These are phyloP conservation scores for Colletotrichum australisinense DNA, from an alignment of 2,329 filamentous ascomycete species.

Conservation along the genomic window DNA sequence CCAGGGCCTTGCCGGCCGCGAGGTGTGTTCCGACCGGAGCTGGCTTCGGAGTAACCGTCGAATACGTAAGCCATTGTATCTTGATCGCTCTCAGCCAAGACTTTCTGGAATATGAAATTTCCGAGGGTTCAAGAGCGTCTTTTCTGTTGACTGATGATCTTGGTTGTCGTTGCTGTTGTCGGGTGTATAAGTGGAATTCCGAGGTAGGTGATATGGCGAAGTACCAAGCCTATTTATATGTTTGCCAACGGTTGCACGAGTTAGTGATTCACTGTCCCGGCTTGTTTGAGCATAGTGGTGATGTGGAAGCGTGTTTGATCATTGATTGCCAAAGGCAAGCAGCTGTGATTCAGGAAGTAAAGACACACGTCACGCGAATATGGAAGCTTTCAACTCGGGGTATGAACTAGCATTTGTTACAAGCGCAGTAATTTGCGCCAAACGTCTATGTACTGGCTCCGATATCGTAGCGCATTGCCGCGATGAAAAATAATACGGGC, in stretches of 20 bases:
- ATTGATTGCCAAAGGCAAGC: not conserved
- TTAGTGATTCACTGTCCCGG: not conserved
- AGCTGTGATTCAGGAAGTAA: not conserved
- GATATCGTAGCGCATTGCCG: not conserved
- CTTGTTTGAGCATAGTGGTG: not conserved
- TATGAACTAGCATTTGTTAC: constrained; percentile 11
- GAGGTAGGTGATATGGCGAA: not conserved
- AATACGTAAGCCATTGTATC: constrained; percentile 22
- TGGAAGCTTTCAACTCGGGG: not conserved
- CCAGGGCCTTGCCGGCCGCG: not conserved
- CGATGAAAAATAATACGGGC: not conserved
- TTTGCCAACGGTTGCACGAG: not conserved
- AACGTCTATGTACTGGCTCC: constrained; percentile 23
- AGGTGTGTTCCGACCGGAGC: not conserved
- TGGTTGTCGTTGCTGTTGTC: not conserved
- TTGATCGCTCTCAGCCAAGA: not conserved
- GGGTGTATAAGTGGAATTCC: not conserved
- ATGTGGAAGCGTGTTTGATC: not conserved
- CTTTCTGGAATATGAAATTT: too few species aligned
- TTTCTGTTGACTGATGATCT: not conserved
- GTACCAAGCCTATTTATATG: not conserved
- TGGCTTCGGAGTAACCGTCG: constrained; percentile 27
- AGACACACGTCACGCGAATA: not conserved
- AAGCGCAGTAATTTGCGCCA: constrained; percentile 18
- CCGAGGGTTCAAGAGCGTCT: too few species aligned